Evolutionary conservation across 1,284 basidiomycete genomes (phyloP).

Genomic region (Malassezia furfur): DNA sequence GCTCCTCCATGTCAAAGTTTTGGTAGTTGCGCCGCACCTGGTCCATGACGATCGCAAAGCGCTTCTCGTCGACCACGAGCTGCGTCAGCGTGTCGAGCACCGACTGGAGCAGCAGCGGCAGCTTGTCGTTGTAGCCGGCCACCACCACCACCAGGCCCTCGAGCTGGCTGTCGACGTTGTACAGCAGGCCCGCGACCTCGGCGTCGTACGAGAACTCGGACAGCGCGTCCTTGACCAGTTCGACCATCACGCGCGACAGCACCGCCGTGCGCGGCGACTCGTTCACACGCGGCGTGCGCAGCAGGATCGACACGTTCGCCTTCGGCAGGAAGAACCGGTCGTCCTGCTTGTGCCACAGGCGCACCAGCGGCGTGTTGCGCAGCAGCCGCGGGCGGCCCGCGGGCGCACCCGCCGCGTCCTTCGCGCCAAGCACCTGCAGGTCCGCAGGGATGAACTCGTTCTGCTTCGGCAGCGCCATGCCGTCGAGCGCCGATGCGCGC

Average conservation of each 20-base stretch:
- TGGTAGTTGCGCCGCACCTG: constrained; percentile 53
- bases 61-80: constrained; percentile 61
- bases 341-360: constrained; percentile 48
- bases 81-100: constrained; percentile 66
- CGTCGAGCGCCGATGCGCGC: constrained; percentile 24
- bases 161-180: constrained; percentile 61
- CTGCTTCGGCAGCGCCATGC: constrained; percentile 36
- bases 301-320: constrained; percentile 42
- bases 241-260: constrained; percentile 63
- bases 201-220: constrained; percentile 90
- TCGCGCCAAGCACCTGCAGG: constrained; percentile 28
- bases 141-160: constrained; percentile 65
- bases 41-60: constrained; percentile 76
- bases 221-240: constrained; percentile 77
- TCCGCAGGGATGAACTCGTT: constrained; percentile 44
- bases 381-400: constrained; percentile 38
- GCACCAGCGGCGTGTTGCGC: constrained; percentile 28
- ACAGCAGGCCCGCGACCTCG: constrained; percentile 76
- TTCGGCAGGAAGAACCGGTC: constrained; percentile 47
- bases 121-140: constrained; percentile 89
- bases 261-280: constrained; percentile 39
- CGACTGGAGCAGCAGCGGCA: constrained; percentile 65
- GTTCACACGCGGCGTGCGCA: constrained; percentile 47
- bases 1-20: constrained; percentile 78
- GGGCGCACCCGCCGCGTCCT: constrained; percentile 21